These are phyloP conservation scores for Silene coronaria DNA, from an alignment of 179 eudicot genomes.

Conservation along the genomic window DNA sequence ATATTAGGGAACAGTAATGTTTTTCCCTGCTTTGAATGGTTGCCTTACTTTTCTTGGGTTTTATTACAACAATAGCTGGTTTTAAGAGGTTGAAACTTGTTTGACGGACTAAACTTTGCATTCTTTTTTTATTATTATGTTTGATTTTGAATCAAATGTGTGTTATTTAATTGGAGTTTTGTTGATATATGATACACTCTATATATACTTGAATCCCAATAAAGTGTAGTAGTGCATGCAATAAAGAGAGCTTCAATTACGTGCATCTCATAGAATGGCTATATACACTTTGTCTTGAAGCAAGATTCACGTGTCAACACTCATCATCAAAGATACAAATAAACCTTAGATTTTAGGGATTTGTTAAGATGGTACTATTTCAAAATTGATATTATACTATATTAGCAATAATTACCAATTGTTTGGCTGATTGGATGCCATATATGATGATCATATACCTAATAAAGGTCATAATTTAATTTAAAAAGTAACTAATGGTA, in stretches of 20 bases:
- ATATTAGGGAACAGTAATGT: neutral
- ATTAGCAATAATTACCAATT: too few species aligned
- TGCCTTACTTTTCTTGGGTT: neutral
- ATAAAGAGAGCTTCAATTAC: too few species aligned
- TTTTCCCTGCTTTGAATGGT: neutral
- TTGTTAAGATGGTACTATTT: neutral
- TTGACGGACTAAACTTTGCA: neutral
- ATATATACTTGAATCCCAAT: too few species aligned
- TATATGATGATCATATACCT: too few species aligned
- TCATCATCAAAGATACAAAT: neutral
- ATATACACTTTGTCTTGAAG: too few species aligned
- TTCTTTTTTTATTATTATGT: neutral
- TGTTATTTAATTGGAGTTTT: neutral
- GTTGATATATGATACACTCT: too few species aligned
- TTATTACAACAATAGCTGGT: neutral
- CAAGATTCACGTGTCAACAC: too few species aligned
- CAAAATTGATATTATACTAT: neutral
- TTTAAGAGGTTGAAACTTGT: neutral
- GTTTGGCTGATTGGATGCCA: too few species aligned
- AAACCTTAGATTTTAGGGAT: neutral
- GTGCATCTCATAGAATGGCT: too few species aligned
- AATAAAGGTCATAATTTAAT: too few species aligned
- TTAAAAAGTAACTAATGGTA: too few species aligned
- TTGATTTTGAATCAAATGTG: neutral
- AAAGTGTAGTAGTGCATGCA: too few species aligned